Percentiles rank a stretch among this genome's conserved stretches.
These are phyloP conservation scores for Saccharomyces hybrid DNA, from an alignment of 1,139 yeast species.

Conservation along the genomic window DNA sequence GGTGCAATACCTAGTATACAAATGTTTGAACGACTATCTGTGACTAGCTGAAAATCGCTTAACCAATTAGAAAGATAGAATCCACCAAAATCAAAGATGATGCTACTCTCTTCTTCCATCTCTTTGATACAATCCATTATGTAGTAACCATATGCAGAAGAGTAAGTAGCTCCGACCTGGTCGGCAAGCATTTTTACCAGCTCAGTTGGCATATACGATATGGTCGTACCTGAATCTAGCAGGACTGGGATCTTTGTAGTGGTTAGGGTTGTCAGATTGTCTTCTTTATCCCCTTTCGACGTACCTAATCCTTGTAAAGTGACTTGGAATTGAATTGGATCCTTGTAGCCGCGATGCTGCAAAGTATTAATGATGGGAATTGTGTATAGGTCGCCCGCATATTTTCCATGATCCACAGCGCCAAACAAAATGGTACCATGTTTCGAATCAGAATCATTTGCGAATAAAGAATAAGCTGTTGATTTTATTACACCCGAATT, in stretches of 20 bases:
- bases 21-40: conserved; percentile 7
- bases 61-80: conserved; percentile 41
- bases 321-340: conserved; percentile 39
- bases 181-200: conserved; percentile 36
- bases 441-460: conserved; percentile 35
- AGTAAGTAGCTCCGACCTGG: conserved; percentile 35
- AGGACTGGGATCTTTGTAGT: conserved; percentile 37
- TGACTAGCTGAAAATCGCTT: conserved; percentile 32
- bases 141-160: conserved; percentile 32
- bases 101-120: conserved; percentile 16
- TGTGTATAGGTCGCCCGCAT: conserved; percentile 40
- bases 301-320: conserved; percentile 38
- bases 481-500: conserved; percentile 44
- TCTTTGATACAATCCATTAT: conserved; percentile 12
- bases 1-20: conserved; percentile 35
- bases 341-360: conserved; percentile 21
- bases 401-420: conserved; percentile 49
- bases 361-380: conserved; percentile 40
- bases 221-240: conserved; percentile 64
- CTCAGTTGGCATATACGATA: conserved; percentile 43
- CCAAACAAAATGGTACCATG: conserved; percentile 48
- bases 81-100: conserved; percentile 47
- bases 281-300: conserved; percentile 30
- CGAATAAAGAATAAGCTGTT: conserved; percentile 47
- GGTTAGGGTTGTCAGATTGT: conserved; percentile 21